A percentile compares a stretch with the other conserved stretches of the same genome.
Evolutionary conservation across 768 basidiomycete species (phyloP).

Genomic region (Trametes punicea): DNA sequence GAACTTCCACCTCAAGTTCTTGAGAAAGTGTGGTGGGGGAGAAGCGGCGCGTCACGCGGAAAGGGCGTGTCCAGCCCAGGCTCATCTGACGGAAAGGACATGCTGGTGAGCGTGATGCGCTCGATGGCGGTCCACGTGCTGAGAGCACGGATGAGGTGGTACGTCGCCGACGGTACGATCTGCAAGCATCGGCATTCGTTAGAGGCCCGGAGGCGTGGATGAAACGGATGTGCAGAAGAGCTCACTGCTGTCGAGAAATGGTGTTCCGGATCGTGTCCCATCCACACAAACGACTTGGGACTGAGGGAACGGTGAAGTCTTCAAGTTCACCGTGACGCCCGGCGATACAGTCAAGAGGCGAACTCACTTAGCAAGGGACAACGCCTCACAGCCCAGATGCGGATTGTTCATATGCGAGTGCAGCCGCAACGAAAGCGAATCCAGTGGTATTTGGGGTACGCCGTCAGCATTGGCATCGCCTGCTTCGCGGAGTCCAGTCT

Average conservation of each 20-base stretch:
- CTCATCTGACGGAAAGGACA: constrained; percentile 36
- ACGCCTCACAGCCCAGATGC: constrained; percentile 31
- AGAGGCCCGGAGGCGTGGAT: no score
- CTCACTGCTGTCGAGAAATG: constrained; percentile 61
- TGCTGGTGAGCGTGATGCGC: constrained; percentile 46
- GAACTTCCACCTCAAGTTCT: constrained; percentile 62
- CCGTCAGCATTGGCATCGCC: neutral
- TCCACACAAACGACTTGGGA: constrained; percentile 51
- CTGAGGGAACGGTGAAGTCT: no score
- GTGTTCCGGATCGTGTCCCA: constrained; percentile 58
- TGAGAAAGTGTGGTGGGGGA: constrained; percentile 46
- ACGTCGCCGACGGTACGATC: constrained; percentile 44
- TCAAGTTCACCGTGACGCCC: no score
- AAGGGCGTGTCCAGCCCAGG: constrained; percentile 21
- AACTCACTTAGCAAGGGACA: constrained; percentile 37
- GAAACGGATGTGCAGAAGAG: neutral
- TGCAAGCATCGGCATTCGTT: constrained; percentile 20
- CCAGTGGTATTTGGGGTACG: constrained; percentile 24
- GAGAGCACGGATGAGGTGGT: constrained; percentile 39
- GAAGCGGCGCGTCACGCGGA: constrained; percentile 24
- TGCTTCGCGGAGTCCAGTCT: neutral
- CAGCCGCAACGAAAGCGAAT: constrained; percentile 35
- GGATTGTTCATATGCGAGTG: constrained; percentile 37
- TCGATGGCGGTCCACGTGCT: constrained; percentile 42
- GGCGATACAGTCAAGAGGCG: no score